phyloP scores from a whole-genome alignment of 345 rosid genomes.

The Brassica carinata region DNA sequence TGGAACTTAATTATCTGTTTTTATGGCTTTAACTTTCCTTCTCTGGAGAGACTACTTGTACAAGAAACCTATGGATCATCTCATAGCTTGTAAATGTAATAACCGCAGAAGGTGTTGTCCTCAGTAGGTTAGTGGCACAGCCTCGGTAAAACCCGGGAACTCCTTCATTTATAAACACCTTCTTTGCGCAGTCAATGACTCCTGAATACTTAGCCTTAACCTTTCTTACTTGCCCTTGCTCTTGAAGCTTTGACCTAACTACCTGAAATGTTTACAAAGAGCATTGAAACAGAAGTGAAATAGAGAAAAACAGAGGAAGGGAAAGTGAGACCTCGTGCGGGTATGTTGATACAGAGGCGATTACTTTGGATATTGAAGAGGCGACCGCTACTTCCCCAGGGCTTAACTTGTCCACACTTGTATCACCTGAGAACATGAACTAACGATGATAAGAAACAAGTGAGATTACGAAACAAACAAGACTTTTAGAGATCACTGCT shows the following conservation, averaged over 20 bases:
- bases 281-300: not conserved
- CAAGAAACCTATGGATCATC: constrained; percentile 59
- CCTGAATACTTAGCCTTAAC: constrained; percentile 54
- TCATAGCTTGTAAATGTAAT: constrained; percentile 83
- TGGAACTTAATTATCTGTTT: constrained; percentile 3
- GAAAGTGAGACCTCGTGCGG: constrained; percentile 83
- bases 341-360: constrained; percentile 81
- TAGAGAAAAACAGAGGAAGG: not conserved
- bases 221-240: constrained; percentile 74
- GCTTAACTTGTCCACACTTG: constrained; percentile 58
- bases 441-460: constrained; percentile 34
- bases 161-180: constrained; percentile 71
- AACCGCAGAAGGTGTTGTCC: constrained; percentile 85
- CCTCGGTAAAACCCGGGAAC: constrained; percentile 83
- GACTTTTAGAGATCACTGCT: not conserved
- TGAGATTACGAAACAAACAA: not conserved
- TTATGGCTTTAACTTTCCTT: constrained; percentile 1
- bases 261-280: constrained; percentile 48
- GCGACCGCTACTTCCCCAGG: constrained; percentile 74
- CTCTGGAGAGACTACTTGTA: constrained; percentile 25
- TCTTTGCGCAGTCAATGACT: constrained; percentile 71
- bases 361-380: constrained; percentile 74
- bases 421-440: constrained; percentile 55
- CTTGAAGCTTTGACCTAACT: constrained; percentile 90
- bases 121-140: constrained; percentile 72